Percentiles rank a stretch among this genome's conserved stretches.
These are phyloP conservation scores for Boletus bicolor DNA, from an alignment of 768 basidiomycete species.

Conservation along the genomic window DNA sequence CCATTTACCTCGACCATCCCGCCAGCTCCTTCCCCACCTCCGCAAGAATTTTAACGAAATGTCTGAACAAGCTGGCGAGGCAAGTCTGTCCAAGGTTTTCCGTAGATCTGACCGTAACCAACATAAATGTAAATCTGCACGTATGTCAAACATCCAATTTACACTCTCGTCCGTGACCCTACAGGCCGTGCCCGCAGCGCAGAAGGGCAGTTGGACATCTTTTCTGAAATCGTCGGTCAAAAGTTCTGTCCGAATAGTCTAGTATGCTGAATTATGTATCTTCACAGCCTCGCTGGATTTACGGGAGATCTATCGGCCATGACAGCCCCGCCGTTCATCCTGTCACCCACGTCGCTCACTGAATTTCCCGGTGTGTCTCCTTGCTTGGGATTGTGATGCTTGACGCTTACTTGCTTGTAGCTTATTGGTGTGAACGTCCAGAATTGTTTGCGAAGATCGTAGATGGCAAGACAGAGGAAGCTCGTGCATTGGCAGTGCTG, in stretches of 20 bases:
- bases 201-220: constrained; percentile 83
- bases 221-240: constrained; percentile 83
- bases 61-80: constrained; percentile 44
- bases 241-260: not conserved
- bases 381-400: not conserved
- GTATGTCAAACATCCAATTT: constrained; percentile 32
- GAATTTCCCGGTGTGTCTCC: constrained; percentile 76
- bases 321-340: constrained; percentile 88
- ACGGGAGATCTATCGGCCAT: constrained; percentile 84
- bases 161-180: constrained; percentile 19
- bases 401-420: constrained; percentile 36
- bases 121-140: constrained; percentile 31
- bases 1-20: constrained; percentile 9
- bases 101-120: constrained; percentile 23
- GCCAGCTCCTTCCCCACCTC: constrained; percentile 5
- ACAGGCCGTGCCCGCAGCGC: constrained; percentile 74
- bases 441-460: constrained; percentile 85
- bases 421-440: constrained; percentile 97
- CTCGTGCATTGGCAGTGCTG: constrained; percentile 75
- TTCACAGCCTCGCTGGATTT: constrained; percentile 70
- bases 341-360: constrained; percentile 86
- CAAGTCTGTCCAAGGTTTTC: constrained; percentile 26
- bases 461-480: constrained; percentile 69
- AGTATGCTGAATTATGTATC: constrained; percentile 1
- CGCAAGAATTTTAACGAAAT: constrained; percentile 18